phyloP scores from a whole-genome alignment of 2,329 filamentous ascomycete genomes.

The Pseudogymnoascus sp. region DNA sequence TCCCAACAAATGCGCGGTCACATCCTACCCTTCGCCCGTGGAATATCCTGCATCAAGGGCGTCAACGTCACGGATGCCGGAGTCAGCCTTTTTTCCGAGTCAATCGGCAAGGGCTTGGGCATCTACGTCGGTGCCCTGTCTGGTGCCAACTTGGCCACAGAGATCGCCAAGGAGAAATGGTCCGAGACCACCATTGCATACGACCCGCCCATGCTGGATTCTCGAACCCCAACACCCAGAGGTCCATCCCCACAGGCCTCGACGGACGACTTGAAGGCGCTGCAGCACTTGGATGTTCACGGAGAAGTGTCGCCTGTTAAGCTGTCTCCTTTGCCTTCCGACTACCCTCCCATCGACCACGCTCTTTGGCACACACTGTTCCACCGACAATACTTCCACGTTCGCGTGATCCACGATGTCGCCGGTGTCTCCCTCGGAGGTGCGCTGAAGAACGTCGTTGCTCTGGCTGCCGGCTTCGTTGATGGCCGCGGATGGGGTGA shows the following conservation, averaged over 20 bases:
- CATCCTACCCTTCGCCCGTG: conserved; percentile 84
- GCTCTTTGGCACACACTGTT: conserved; percentile 77
- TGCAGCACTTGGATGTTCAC: conserved; percentile 62
- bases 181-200: conserved; percentile 97
- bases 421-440: conserved; percentile 92
- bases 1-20: conserved; percentile 80
- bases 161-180: conserved; percentile 93
- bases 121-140: conserved; percentile 97
- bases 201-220: conserved; percentile 84
- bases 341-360: conserved; percentile 84
- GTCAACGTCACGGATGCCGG: conserved; percentile 85
- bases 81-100: conserved; percentile 86
- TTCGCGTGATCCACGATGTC: conserved; percentile 89
- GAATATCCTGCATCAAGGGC: conserved; percentile 97
- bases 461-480: conserved; percentile 88
- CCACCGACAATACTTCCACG: conserved; percentile 95
- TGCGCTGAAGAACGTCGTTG: conserved; percentile 94
- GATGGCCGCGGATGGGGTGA: conserved; percentile 96
- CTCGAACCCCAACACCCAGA: conserved; percentile 60
- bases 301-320: conserved; percentile 61
- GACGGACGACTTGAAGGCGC: conserved; percentile 42
- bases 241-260: conserved; percentile 43
- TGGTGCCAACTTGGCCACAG: conserved; percentile 91
- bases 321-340: conserved; percentile 67
- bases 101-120: conserved; percentile 80